Percentiles rank a stretch among this genome's conserved stretches.
These are phyloP conservation scores for Coelastrella sp. DNA, from an alignment of 139 green algal species.

Conservation along the genomic window DNA sequence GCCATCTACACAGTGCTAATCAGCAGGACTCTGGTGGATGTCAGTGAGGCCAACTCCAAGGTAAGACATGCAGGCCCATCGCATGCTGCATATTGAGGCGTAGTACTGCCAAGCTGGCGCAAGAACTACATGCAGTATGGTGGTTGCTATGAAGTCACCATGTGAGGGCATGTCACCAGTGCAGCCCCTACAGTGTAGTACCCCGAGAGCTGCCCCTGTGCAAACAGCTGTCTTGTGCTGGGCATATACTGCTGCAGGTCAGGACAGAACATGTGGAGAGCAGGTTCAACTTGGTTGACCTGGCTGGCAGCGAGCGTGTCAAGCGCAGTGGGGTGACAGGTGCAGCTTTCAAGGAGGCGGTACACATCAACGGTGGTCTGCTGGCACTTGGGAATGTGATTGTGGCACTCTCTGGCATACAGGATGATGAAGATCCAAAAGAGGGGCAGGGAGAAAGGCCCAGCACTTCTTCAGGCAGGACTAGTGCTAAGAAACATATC, in stretches of 20 bases:
- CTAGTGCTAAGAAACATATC: conserved; percentile 43
- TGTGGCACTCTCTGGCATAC: conserved; percentile 40
- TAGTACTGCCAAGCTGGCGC: background rate
- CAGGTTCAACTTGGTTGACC: conserved; percentile 78
- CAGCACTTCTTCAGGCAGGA: background rate
- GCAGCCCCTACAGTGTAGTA: too few species aligned
- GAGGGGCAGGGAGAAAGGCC: background rate
- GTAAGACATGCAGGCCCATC: background rate
- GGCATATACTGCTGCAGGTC: too few species aligned
- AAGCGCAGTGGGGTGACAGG: conserved; percentile 68
- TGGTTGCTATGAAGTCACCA: too few species aligned
- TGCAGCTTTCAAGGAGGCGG: conserved; percentile 74
- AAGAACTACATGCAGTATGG: too few species aligned
- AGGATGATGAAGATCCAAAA: background rate
- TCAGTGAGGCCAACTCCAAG: conserved; percentile 34
- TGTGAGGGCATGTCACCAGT: too few species aligned
- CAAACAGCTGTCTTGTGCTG: background rate
- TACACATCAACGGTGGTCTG: conserved; percentile 79
- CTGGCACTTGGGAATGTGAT: conserved; percentile 83
- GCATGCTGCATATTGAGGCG: background rate
- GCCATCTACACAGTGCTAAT: conserved; percentile 79
- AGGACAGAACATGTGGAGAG: conserved; percentile 59
- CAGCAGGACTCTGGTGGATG: conserved; percentile 64
- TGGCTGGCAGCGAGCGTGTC: conserved; percentile 65
- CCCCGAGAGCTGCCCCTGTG: background rate